These are phyloP conservation scores for Wilcoxina mikolae DNA, from an alignment of 495 filamentous ascomycete genomes.

Conservation along the genomic window DNA sequence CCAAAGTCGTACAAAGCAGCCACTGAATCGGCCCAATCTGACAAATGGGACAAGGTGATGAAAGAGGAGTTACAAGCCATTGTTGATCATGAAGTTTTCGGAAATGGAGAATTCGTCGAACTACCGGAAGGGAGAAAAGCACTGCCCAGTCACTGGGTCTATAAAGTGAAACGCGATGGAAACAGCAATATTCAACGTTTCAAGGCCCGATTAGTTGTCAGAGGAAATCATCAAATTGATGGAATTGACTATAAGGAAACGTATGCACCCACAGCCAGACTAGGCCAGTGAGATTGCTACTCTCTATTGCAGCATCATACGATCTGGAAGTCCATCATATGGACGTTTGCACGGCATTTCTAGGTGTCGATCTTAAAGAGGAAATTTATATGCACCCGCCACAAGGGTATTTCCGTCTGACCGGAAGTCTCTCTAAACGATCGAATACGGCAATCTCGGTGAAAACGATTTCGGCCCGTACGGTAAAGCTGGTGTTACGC, in stretches of 20 bases:
- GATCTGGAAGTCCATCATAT: conserved; percentile 11
- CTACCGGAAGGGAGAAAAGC: background rate
- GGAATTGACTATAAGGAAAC: conserved; percentile 11
- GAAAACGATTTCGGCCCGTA: no score
- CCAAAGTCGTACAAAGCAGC: background rate
- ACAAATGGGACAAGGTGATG: background rate
- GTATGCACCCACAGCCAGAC: conserved; percentile 2
- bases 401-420: no score
- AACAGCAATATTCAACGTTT: background rate
- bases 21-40: background rate
- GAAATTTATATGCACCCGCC: conserved; percentile 6
- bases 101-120: background rate
- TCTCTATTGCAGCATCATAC: background rate
- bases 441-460: no score
- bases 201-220: conserved; percentile 8
- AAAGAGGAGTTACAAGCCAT: background rate
- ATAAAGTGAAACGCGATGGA: background rate
- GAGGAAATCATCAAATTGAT: conserved; percentile 7
- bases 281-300: conserved; percentile 6
- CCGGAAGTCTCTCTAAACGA: no score
- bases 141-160: background rate
- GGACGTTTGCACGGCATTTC: conserved; percentile 10
- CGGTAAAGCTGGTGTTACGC: no score
- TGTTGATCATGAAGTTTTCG: background rate
- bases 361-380: background rate